Evolutionary conservation across 805 yeast species (phyloP).

Genomic region (Yamadazyma tumulicola): DNA sequence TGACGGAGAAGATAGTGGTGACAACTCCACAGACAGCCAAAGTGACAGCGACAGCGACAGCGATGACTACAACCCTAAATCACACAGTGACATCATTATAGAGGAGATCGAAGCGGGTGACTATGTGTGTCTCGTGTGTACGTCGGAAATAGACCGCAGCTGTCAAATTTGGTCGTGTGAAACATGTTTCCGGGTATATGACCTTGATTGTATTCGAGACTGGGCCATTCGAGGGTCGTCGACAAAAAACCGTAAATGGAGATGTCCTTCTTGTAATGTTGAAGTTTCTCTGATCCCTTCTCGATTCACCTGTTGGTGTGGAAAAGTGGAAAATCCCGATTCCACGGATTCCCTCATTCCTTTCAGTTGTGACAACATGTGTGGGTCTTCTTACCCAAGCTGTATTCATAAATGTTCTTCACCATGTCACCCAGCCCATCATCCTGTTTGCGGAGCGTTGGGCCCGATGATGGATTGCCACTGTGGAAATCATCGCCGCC

Average conservation of each 20-base stretch:
- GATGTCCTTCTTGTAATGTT: slow-evolving; percentile 80
- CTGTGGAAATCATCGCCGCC: slow-evolving; percentile 68
- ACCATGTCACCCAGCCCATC: slow-evolving; percentile 88
- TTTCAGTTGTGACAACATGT: slow-evolving; percentile 86
- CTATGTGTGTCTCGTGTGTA: slow-evolving; percentile 84
- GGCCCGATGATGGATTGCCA: slow-evolving; percentile 68
- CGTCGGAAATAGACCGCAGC: slow-evolving; percentile 67
- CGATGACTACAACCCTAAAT: slow-evolving; percentile 21
- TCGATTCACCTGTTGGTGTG: slow-evolving; percentile 84
- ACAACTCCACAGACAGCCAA: background rate
- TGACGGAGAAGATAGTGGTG: background rate
- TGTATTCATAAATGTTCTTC: slow-evolving; percentile 76
- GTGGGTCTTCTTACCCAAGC: slow-evolving; percentile 49
- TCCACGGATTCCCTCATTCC: slow-evolving; percentile 58
- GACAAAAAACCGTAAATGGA: slow-evolving; percentile 59
- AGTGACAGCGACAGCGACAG: slow-evolving; percentile 1
- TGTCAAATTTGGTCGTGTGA: slow-evolving; percentile 78
- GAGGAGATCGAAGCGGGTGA: slow-evolving; percentile 63
- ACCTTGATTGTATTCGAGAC: slow-evolving; percentile 74
- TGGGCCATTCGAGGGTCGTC: slow-evolving; percentile 83
- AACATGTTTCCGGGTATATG: slow-evolving; percentile 79
- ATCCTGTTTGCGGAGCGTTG: slow-evolving; percentile 73
- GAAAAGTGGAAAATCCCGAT: slow-evolving; percentile 64
- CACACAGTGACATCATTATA: slow-evolving; percentile 34
- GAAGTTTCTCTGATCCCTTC: slow-evolving; percentile 49